Base-by-base conservation (phyloP, 805 yeast genomes). In the Yarrowia sp. region DNA sequence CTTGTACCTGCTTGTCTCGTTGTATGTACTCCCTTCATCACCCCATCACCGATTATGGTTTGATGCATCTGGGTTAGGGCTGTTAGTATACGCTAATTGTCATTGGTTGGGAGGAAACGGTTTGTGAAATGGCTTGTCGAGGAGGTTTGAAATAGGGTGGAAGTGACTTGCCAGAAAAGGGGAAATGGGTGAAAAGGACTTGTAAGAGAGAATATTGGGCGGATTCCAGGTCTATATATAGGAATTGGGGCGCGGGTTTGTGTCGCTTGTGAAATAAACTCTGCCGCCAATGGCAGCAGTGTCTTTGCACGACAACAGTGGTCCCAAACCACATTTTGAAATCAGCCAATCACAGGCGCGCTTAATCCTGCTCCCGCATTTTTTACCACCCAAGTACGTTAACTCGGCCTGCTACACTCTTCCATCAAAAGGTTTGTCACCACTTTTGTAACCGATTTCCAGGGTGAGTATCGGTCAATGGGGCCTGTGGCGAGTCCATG, bases 361-460 rank as follows among this genome's bases (percentile, higher is more conserved):
- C 50, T 58, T 58, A 42, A 58, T 58, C 19, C 61, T 30, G 64
- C 50, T 58, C 40, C 50, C 63, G 49, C 64, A 30, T 58, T 58
- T 58, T 58, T 58, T 58, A 58, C 64, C 64, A 58, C 64, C 64
- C 64, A 42, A 43, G 64, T 58, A 17, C 50, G 50, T 58, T 38
- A 58, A 58, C 64, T 58, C 64, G 50, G 64, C 39, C 64, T 43
- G 50, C 50, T 58, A 58, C 64, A 58, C 64, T 58, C 64, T 58
- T 58, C 64, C 64, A 58, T 58, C 64, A 58, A 58, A 55, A 58
- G 64, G 64, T 58, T 58, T 58, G 64, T 58, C 64, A 58, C 64
- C 64, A 58, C 64, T 58, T 58, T 58, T 58, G 64, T 58, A 58
- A 58, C 61, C 64, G 64, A 58, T 58, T 30, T 58, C 64, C 50